Conservation (phyloP, 352 stramenopile species). For the Phytopythium helicoides region DNA sequence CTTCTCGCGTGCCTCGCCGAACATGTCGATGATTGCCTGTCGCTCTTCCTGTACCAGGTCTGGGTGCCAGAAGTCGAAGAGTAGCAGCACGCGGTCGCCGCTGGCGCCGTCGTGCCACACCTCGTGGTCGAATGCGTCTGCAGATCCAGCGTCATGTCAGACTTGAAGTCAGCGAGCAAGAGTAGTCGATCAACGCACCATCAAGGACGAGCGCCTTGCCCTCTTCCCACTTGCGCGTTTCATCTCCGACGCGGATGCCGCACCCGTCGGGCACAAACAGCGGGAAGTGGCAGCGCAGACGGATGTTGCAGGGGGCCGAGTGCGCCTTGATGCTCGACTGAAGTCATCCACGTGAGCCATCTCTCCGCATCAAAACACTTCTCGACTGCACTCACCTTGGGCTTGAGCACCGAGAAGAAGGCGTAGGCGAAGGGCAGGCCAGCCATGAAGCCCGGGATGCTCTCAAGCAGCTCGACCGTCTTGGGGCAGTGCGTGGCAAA, state of each 20-base stretch:
- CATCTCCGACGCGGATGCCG: conserved; percentile 91
- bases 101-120: conserved; percentile 67
- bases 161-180: not conserved
- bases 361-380: not conserved
- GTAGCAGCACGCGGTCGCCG: conserved; percentile 76
- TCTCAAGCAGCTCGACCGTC: conserved; percentile 72
- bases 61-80: conserved; percentile 86
- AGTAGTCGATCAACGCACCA: conserved; percentile 24
- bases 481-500: conserved; percentile 64
- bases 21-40: conserved; percentile 64
- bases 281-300: conserved; percentile 94
- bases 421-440: conserved; percentile 93
- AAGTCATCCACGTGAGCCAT: not conserved
- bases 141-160: not conserved
- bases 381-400: conserved; percentile 38
- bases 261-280: conserved; percentile 87
- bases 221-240: conserved; percentile 77
- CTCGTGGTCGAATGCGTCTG: conserved; percentile 82
- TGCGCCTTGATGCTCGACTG: conserved; percentile 91
- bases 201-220: conserved; percentile 82
- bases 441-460: conserved; percentile 82
- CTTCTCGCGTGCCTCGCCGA: conserved; percentile 68
- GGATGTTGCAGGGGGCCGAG: conserved; percentile 94
- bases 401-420: conserved; percentile 96
- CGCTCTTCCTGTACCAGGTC: conserved; percentile 59